phyloP scores from a whole-genome alignment of 257 asterid species.

The Solanum appendiculatum region DNA sequence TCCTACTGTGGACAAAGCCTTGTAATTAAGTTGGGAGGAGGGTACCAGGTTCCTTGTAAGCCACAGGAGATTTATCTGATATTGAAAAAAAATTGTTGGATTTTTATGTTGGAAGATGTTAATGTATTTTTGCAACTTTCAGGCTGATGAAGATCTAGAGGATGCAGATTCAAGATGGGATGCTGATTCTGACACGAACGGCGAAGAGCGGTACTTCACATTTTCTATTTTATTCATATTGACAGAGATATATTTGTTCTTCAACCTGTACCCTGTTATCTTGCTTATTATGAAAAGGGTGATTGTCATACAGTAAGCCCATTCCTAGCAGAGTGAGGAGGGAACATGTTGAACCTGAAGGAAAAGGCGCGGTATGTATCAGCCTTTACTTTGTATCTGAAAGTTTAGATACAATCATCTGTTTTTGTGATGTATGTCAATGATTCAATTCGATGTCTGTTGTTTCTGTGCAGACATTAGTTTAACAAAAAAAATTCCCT shows the following conservation, averaged over 20 bases:
- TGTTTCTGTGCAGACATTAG: neutral
- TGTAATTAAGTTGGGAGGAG: neutral
- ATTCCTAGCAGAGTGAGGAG: slow-evolving; percentile 34
- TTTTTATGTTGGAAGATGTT: neutral
- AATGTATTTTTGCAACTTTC: neutral
- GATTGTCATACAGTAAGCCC: slow-evolving; percentile 9
- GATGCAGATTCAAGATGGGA: slow-evolving; percentile 30
- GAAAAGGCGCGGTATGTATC: slow-evolving; percentile 45
- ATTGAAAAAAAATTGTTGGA: neutral
- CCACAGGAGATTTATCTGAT: neutral
- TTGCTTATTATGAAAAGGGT: neutral
- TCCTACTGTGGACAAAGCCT: neutral
- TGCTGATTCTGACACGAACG: slow-evolving; percentile 23
- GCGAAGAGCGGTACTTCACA: slow-evolving; percentile 20
- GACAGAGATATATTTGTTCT: neutral
- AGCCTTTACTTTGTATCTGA: neutral
- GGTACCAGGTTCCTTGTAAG: neutral
- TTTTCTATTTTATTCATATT: neutral
- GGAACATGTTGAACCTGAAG: slow-evolving; percentile 59
- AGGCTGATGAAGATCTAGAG: slow-evolving; percentile 36
- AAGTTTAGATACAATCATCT: neutral
- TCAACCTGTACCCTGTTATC: neutral
- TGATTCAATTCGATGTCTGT: neutral
- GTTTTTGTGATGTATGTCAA: neutral
- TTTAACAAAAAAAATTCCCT: neutral